Evolutionary conservation across 2,329 filamentous ascomycete species (phyloP).

Genomic region (Lizonia empirigonia): DNA sequence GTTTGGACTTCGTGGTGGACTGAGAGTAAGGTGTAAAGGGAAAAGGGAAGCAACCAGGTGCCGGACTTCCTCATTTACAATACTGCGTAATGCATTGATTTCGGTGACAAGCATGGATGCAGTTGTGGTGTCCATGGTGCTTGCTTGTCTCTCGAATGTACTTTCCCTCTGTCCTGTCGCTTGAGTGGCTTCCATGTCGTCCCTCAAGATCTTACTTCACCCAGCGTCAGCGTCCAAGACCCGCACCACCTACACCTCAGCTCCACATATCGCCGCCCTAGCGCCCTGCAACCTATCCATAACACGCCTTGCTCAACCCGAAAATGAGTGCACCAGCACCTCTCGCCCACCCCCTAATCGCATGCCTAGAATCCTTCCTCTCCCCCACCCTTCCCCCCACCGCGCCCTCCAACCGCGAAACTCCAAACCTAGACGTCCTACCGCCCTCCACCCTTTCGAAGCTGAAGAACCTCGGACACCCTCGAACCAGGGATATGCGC

Average conservation of each 20-base stretch:
- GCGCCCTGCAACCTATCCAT: too few relatives aligned
- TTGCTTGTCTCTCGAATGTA: too few relatives aligned
- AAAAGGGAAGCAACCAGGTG: too few relatives aligned
- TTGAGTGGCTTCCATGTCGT: too few relatives aligned
- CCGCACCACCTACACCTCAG: background rate
- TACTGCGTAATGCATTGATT: too few relatives aligned
- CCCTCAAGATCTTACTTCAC: too few relatives aligned
- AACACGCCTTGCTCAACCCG: too few relatives aligned
- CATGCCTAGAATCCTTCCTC: conserved; percentile 37
- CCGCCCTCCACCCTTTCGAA: conserved; percentile 26
- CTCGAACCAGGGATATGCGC: conserved; percentile 35
- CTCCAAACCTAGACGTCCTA: conserved; percentile 25
- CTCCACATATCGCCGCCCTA: background rate
- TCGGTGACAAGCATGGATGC: too few relatives aligned
- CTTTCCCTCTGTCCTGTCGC: too few relatives aligned
- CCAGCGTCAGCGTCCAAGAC: background rate
- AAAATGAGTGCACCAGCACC: conserved; percentile 12
- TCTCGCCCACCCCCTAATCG: conserved; percentile 24
- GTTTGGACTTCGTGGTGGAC: background rate
- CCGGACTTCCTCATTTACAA: too few relatives aligned
- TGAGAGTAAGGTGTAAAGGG: too few relatives aligned
- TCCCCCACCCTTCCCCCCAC: conserved; percentile 19
- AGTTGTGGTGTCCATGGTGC: too few relatives aligned
- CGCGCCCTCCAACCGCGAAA: background rate
- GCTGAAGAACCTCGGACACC: conserved; percentile 28